Evolutionary conservation across 2,329 filamentous ascomycete species (phyloP), one percentile per base, ranked within the genome.

Genomic region (Botrytis galanthina): DNA sequence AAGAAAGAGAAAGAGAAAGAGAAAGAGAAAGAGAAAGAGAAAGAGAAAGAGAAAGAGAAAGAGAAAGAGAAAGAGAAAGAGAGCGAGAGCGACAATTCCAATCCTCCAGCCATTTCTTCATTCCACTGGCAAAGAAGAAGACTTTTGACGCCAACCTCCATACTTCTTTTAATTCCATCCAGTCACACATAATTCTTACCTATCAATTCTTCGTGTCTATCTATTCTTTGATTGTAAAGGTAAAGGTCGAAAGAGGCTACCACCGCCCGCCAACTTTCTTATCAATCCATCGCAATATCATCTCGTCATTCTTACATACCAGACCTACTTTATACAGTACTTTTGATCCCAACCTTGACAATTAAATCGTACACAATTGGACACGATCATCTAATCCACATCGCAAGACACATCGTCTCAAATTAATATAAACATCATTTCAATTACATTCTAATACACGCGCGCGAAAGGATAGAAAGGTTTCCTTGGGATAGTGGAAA

Each of bases 391-490:
- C 32, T 51, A n/a, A 51, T 51, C 39, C 46, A 14, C 29, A 39
- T 39, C 46, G 29, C 68, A 44, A 35, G n/a, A n/a, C 2, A 44
- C 37, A 29, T 37, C 18, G 37, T 8, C 26, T 51, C 70, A 29
- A 32, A 59, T 12, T 20, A 59, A 46, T 39, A 59, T 32, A 64
- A 64, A 32, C n/a, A 26, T 48, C 14, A 32, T 62, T 20, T 22
- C 61, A 37, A 67, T 46, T 29, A 35, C 26, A 61, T 39, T 32
- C 37, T 54, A n/a, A 64, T 71, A 66, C 60, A 71, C 70, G 70
- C 70, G 70, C 70, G 70, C 60, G 59, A 71, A 61, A 61, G 59
- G 60, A 62, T n/a, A n/a, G 60, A 29, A 48, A 46, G 42, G 35
- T 46, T 66, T 46, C 46, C 51, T 29, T 57, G 51, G 61, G 20